Evolutionary conservation across 495 filamentous ascomycete species (phyloP), one percentile per base, ranked within the genome.

Genomic region (Aspergillus hancockii): DNA sequence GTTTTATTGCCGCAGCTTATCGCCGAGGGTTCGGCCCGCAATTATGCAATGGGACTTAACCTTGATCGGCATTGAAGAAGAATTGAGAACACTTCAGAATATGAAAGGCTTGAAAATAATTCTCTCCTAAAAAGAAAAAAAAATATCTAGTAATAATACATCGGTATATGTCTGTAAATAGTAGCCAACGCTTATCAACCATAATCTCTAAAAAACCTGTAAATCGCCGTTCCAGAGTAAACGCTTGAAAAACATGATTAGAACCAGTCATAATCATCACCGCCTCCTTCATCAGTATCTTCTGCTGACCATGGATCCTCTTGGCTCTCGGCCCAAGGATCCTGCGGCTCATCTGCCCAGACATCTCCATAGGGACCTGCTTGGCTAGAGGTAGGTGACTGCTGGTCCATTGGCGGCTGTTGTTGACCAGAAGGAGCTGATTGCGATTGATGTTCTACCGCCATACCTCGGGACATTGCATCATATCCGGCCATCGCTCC

Each of bases 401-500:
- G 49, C 22, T 67, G 62, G 21, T 66, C 63, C 19, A 23, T 34
- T 9, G 56, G 69, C 4, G 64, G 49, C 18, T 60, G 47, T 18
- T 70, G 62, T 14, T 71, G 66, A 18, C 64, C 64, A 19, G 73
- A 57, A 0, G 65, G 25, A 22, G 57, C 32, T 43, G 54, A 18
- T 40, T 71, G 61, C 14, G 63, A 30, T 28, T 57, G 57, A 12
- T 57, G 57, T 16, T 65, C 65, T 10, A 62, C 67, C 4, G 60
- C 47, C 60, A 68, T 69, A 4, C 81, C 79, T 58, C 82, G 63
- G 51, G 84, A 83, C 82, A 87, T 83, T 0, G 84, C 85, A 64
- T 87, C 86, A 66, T 86, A 86, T 13, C 83, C 86, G 19, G 83
- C 84, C 72, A 86, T 79, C 8, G 82, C 76, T 13, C 83, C 85